These are phyloP conservation scores for Sparassis latifolia DNA, from an alignment of 1,284 basidiomycete species.

Conservation along the genomic window DNA sequence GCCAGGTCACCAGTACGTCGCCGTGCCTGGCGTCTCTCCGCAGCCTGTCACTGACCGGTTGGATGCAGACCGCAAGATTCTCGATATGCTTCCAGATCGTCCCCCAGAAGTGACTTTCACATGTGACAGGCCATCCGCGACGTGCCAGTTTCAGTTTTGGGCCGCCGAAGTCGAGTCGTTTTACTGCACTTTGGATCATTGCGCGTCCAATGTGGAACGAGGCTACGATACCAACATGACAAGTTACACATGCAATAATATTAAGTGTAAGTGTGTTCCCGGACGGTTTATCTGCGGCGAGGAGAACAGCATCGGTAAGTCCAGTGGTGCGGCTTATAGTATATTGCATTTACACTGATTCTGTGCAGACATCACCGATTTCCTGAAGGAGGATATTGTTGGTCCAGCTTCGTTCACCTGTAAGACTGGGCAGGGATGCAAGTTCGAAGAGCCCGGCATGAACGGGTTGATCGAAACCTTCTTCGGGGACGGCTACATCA, in stretches of 20 bases:
- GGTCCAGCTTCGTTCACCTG: conserved; percentile 90
- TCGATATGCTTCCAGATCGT: conserved; percentile 82
- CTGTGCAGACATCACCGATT: conserved; percentile 83
- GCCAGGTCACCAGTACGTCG: conserved; percentile 87
- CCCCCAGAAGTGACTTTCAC: conserved; percentile 95
- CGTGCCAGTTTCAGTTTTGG: conserved; percentile 97
- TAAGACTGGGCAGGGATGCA: conserved; percentile 68
- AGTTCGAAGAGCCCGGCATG: conserved; percentile 95
- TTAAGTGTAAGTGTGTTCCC: conserved; percentile 89
- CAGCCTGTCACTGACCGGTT: conserved; percentile 4
- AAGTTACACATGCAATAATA: conserved; percentile 72
- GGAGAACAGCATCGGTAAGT: conserved; percentile 86
- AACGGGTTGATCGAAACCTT: conserved; percentile 90
- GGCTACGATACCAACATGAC: conserved; percentile 72
- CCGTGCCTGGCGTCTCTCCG: not conserved
- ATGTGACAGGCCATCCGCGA: conserved; percentile 55
- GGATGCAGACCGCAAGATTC: conserved; percentile 73
- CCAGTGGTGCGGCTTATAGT: not conserved
- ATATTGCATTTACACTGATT: not conserved
- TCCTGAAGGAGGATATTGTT: conserved; percentile 83
- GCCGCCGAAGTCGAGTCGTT: conserved; percentile 91
- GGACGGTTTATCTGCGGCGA: conserved; percentile 94
- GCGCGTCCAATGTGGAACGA: conserved; percentile 42
- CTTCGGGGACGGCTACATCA: conserved; percentile 90
- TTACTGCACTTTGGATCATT: conserved; percentile 81